phyloP scores from a whole-genome alignment of 1,284 basidiomycete genomes.

The Malassezia nana region DNA sequence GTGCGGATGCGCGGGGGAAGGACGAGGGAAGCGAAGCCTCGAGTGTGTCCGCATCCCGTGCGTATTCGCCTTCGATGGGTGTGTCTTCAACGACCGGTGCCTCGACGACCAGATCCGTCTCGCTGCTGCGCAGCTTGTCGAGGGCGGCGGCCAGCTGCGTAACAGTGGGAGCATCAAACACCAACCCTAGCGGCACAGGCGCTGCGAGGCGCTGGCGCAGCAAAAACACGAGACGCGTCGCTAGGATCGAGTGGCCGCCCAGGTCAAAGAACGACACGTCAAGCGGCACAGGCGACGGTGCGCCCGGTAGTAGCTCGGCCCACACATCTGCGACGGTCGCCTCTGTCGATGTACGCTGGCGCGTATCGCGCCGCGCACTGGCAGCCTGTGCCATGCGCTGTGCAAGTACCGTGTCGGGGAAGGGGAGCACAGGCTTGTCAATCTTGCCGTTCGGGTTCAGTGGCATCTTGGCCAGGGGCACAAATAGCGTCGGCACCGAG shows the following conservation, averaged over 20 bases:
- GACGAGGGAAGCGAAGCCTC: conserved; percentile 48
- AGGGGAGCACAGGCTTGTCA: conserved; percentile 94
- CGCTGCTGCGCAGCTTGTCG: conserved; percentile 66
- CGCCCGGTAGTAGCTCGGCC: conserved; percentile 69
- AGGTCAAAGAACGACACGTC: conserved; percentile 98
- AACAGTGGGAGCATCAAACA: conserved; percentile 87
- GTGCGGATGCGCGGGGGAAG: conserved; percentile 12
- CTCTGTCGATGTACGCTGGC: conserved; percentile 60
- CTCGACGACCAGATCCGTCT: conserved; percentile 59
- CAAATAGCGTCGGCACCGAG: conserved; percentile 53
- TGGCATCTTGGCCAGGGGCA: conserved; percentile 88
- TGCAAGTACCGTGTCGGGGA: conserved; percentile 84
- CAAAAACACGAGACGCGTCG: conserved; percentile 92
- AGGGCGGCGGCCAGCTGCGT: conserved; percentile 68
- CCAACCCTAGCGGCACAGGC: conserved; percentile 79
- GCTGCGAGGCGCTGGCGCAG: conserved; percentile 86
- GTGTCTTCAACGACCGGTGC: neutral
- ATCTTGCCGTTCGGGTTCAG: conserved; percentile 98
- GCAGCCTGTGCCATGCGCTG: conserved; percentile 36
- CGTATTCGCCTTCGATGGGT: conserved; percentile 54
- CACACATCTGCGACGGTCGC: conserved; percentile 67
- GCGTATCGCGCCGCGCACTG: conserved; percentile 15
- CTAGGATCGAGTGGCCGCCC: conserved; percentile 95
- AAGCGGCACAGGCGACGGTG: conserved; percentile 66
- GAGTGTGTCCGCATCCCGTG: conserved; percentile 65